These are phyloP conservation scores for Suillus hirtellus DNA, from an alignment of 768 basidiomycete genomes.

Conservation along the genomic window DNA sequence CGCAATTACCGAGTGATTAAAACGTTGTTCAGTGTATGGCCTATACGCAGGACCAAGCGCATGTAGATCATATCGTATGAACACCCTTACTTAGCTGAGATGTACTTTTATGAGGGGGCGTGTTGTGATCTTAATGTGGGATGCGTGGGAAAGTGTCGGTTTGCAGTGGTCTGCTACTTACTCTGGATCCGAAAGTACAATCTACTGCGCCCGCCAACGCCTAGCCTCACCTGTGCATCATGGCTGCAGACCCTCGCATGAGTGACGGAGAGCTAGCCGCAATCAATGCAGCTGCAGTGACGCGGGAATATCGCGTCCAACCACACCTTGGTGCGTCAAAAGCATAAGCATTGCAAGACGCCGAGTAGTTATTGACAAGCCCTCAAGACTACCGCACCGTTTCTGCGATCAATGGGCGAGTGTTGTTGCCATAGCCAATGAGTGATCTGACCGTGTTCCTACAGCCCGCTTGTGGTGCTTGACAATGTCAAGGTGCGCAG, in stretches of 20 bases:
- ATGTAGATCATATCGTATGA: slow-evolving; percentile 5
- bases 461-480: slow-evolving; percentile 89
- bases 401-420: slow-evolving; percentile 95
- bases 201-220: slow-evolving; percentile 8
- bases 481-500: slow-evolving; percentile 92
- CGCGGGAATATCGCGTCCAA: slow-evolving; percentile 83
- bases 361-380: slow-evolving; percentile 13
- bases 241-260: slow-evolving; percentile 55
- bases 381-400: slow-evolving; percentile 92
- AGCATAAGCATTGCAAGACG: slow-evolving; percentile 12
- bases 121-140: slow-evolving; percentile 5
- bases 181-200: background rate
- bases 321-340: slow-evolving; percentile 76
- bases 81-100: slow-evolving; percentile 1
- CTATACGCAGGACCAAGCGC: background rate
- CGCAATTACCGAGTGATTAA: slow-evolving; percentile 15
- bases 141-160: slow-evolving; percentile 9
- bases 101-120: slow-evolving; percentile 2
- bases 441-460: slow-evolving; percentile 14
- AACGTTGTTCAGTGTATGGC: background rate
- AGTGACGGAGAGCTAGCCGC: slow-evolving; percentile 73
- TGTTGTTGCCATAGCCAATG: slow-evolving; percentile 15
- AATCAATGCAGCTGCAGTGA: slow-evolving; percentile 88
- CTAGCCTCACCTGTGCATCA: slow-evolving; percentile 21
- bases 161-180: background rate